These are phyloP conservation scores for Talaromyces pinophilus DNA, from an alignment of 2,329 filamentous ascomycete genomes.

Conservation along the genomic window DNA sequence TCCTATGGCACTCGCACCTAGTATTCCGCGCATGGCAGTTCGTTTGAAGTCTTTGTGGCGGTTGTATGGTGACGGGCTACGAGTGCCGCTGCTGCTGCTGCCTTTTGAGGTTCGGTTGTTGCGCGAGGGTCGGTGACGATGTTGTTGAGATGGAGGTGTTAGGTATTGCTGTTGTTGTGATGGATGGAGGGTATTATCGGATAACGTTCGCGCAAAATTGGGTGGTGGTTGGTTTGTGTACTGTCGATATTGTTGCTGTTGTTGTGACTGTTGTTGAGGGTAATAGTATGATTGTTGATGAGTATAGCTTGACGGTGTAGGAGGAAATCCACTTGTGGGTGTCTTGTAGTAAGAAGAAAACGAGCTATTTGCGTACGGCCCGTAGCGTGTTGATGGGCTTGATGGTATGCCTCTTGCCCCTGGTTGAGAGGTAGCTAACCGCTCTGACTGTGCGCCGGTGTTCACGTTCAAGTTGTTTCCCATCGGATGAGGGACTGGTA, in stretches of 20 bases:
- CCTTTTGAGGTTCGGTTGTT: conserved; percentile 4
- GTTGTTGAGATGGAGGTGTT: conserved; percentile 16
- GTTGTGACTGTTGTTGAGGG: conserved; percentile 24
- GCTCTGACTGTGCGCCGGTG: not conserved
- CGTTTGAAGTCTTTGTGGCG: conserved; percentile 35
- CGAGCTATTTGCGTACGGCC: not conserved
- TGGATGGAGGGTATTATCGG: conserved; percentile 17
- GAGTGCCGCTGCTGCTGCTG: conserved; percentile 26
- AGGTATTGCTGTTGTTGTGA: conserved; percentile 17
- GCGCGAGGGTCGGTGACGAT: conserved; percentile 24
- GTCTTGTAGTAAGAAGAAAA: conserved; percentile 9
- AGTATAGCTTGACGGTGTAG: conserved; percentile 17
- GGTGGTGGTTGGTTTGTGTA: conserved; percentile 24
- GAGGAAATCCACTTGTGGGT: conserved; percentile 23
- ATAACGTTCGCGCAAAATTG: conserved; percentile 3
- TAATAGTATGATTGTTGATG: conserved; percentile 24
- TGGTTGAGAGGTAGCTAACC: conserved; percentile 19
- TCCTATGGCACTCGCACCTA: conserved; percentile 41
- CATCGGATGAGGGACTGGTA: conserved; percentile 19
- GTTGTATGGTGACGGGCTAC: conserved; percentile 24
- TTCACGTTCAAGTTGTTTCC: not conserved
- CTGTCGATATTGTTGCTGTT: conserved; percentile 21
- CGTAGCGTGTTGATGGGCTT: conserved; percentile 12
- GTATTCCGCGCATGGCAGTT: conserved; percentile 38
- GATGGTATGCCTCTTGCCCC: conserved; percentile 7